Evolutionary conservation across 192 early-diverging fungal genomes (phyloP).

Genomic region (Rhizoclosmatium globosum): DNA sequence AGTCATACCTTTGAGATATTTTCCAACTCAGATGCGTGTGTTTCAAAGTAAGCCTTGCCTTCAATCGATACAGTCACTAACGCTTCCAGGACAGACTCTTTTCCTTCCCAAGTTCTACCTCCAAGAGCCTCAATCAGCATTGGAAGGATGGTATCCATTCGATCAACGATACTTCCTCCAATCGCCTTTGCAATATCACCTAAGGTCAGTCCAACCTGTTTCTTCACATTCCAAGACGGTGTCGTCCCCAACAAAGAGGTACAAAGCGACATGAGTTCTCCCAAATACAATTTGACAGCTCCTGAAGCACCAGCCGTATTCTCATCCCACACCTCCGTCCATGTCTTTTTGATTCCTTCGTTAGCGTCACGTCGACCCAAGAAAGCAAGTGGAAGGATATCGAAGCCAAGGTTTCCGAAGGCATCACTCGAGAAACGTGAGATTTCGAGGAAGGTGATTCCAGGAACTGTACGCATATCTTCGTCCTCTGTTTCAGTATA

Average conservation of each 20-base stretch:
- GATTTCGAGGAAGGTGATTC: conserved; percentile 73
- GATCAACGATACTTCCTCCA: conserved; percentile 49
- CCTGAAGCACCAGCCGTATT: conserved; percentile 69
- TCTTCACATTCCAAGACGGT: conserved; percentile 81
- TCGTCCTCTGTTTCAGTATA: conserved; percentile 83
- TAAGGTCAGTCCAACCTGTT: conserved; percentile 73
- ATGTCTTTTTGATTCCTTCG: conserved; percentile 62
- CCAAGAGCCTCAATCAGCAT: conserved; percentile 67
- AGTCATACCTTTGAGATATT: conserved; percentile 23
- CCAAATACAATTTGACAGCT: conserved; percentile 68
- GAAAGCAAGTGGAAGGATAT: conserved; percentile 75
- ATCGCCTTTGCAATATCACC: conserved; percentile 66
- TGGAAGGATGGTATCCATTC: conserved; percentile 62
- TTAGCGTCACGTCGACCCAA: conserved; percentile 73
- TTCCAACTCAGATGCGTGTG: conserved; percentile 47
- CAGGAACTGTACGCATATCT: conserved; percentile 73
- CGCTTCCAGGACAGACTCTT: conserved; percentile 76
- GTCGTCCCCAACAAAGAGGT: conserved; percentile 60
- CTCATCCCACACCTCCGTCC: conserved; percentile 83
- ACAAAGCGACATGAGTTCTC: conserved; percentile 68
- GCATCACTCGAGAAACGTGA: conserved; percentile 69
- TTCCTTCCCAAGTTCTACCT: conserved; percentile 84
- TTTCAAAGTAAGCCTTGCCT: conserved; percentile 60
- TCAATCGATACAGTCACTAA: conserved; percentile 63
- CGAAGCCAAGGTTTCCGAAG: conserved; percentile 59